phyloP scores from a whole-genome alignment of 1,284 basidiomycete species.

The Coniophora puteana region DNA sequence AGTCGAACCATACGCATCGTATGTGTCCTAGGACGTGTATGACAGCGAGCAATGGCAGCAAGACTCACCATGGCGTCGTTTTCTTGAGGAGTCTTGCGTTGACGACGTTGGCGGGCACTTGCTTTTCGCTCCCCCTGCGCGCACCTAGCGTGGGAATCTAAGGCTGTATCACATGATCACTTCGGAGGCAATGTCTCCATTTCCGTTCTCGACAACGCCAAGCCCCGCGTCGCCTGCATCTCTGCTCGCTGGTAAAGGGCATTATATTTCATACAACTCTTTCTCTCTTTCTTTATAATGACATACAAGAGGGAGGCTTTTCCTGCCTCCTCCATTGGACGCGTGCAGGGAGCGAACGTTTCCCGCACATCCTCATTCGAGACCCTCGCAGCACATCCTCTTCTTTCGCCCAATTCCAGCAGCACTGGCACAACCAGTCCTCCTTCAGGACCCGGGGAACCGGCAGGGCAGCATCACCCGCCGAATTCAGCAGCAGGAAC shows the following conservation, averaged over 20 bases:
- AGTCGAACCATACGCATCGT: constrained; percentile 7
- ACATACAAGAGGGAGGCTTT: constrained; percentile 35
- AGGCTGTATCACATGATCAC: too few species aligned
- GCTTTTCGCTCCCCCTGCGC: too few species aligned
- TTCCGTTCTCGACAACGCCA: not conserved
- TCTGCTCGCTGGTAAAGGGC: too few species aligned
- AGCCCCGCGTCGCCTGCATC: too few species aligned
- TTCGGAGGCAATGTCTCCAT: not conserved
- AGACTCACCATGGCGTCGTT: constrained; percentile 34
- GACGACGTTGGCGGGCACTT: constrained; percentile 15
- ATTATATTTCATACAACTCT: too few species aligned
- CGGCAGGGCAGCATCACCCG: constrained; percentile 16
- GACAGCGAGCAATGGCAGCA: constrained; percentile 8
- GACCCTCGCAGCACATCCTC: constrained; percentile 55
- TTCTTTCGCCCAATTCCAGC: constrained; percentile 45
- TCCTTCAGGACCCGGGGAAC: constrained; percentile 14
- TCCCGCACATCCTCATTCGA: constrained; percentile 49
- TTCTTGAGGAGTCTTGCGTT: constrained; percentile 36
- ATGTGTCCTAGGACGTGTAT: constrained; percentile 12
- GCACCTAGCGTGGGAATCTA: too few species aligned
- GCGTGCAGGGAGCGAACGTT: constrained; percentile 40
- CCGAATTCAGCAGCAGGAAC: constrained; percentile 17
- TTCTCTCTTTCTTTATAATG: too few species aligned
- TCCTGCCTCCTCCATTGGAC: constrained; percentile 51
- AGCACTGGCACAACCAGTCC: not conserved